Conservation (phyloP, 345 rosid species). For the Pseudoturritis turrita region DNA sequence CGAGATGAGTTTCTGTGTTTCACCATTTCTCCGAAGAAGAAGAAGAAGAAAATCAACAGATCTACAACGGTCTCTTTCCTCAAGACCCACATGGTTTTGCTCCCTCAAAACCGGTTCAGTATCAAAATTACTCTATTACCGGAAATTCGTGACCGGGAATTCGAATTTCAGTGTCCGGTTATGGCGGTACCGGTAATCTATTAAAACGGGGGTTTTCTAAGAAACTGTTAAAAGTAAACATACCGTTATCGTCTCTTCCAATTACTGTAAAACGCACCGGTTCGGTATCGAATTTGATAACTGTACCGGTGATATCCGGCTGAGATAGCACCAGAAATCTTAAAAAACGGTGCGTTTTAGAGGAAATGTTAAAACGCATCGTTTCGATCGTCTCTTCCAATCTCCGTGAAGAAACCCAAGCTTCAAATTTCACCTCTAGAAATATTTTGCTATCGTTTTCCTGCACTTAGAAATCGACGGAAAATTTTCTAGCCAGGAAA, state of each 20-base stretch:
- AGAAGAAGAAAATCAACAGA: constrained; percentile 21
- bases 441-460: background rate
- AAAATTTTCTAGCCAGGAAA: background rate
- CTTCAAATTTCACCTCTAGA: constrained; percentile 10
- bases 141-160: background rate
- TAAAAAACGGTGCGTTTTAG: background rate
- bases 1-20: constrained; percentile 31
- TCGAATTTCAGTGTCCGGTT: background rate
- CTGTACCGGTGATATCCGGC: background rate
- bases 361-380: background rate
- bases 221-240: no score
- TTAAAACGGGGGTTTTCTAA: no score
- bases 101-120: constrained; percentile 17
- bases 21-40: constrained; percentile 25
- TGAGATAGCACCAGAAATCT: background rate
- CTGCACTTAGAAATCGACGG: constrained; percentile 16
- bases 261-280: background rate
- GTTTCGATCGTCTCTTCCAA: constrained; percentile 23
- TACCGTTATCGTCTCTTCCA: no score
- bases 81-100: background rate
- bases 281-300: background rate
- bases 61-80: constrained; percentile 35
- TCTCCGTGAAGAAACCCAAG: constrained; percentile 7
- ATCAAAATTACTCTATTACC: background rate
- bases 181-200: background rate